Evolutionary conservation across 2,329 filamentous ascomycete species (phyloP), one percentile per base, ranked within the genome.

Genomic region (Epicoccum sorghinum): DNA sequence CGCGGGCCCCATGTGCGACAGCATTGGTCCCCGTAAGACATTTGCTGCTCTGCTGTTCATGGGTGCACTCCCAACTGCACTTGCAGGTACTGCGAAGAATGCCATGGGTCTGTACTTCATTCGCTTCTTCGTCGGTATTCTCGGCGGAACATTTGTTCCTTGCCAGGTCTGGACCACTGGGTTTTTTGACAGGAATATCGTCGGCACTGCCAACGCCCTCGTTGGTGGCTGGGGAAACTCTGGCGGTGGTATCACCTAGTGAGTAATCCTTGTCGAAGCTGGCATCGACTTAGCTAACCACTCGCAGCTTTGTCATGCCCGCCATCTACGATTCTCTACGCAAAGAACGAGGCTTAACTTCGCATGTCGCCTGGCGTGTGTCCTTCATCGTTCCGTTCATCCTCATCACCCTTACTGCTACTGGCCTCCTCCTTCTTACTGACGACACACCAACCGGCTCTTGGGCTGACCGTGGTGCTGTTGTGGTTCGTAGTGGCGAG

Each of bases 101-200:
- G 85, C 85, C 5, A 77, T 75, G 4, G 87, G 89, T 7, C 82
- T 93, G n/a, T 87, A 91, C 62, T 77, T 84, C 18, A 83, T 89
- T 42, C 85, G 90, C 39, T 93, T 93, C 79, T 93, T 93, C 75
- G 85, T 93, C 59, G 89, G 89, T 56, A 88, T 93, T 38, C 83
- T 93, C 0, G 90, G 90, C 36, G 89, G 87, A 2, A 84, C 86
- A 1, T 93, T 93, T 65, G 90, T 93, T 0, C 90, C 90, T 10
- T 96, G 91, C 73, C 91, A 96, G 71, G 93, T 96, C 6, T 96
- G 92, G 91, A 90, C 89, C 8, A 96, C 91, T 0, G 91, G 88
- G 0, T 96, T 96, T 80, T 96, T 91, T 72, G 92, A 97, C 77
- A 95, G 93, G 79, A 95, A 93, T 66, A 83, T 96, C 24, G 89